Conservation (phyloP, 1,284 basidiomycete species). For the Schizophyllum commune region DNA sequence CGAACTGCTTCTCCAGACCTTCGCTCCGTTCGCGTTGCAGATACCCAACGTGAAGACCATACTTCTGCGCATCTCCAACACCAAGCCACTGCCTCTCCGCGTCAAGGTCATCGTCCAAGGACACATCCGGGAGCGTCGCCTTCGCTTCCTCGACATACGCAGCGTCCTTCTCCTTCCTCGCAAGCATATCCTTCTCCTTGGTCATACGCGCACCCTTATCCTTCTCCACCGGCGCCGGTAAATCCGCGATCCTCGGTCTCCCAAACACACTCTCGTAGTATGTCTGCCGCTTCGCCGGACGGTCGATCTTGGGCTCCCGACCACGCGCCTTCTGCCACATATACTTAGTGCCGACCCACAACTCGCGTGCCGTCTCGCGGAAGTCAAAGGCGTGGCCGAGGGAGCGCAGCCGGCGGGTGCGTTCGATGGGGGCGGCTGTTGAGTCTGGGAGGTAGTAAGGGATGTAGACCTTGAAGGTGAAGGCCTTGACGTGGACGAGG, state of each 20-base stretch:
- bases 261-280: constrained; percentile 48
- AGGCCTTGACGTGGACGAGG: constrained; percentile 68
- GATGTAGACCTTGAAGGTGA: constrained; percentile 63
- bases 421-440: constrained; percentile 22
- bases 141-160: not conserved
- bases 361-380: constrained; percentile 56
- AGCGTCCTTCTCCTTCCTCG: constrained; percentile 7
- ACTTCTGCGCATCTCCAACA: constrained; percentile 32
- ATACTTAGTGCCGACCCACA: constrained; percentile 48
- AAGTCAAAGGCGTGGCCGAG: constrained; percentile 62
- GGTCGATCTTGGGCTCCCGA: constrained; percentile 38
- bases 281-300: constrained; percentile 36
- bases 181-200: constrained; percentile 5
- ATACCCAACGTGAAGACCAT: constrained; percentile 23
- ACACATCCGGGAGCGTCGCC: not conserved
- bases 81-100: constrained; percentile 43
- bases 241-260: constrained; percentile 20
- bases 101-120: constrained; percentile 28
- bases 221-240: not conserved
- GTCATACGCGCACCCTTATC: not conserved
- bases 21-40: constrained; percentile 42
- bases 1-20: constrained; percentile 42
- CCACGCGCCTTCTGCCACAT: constrained; percentile 43
- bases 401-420: constrained; percentile 44
- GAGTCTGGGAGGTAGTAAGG: constrained; percentile 20